Conservation (phyloP, 2,329 filamentous ascomycete species). For the Cladobotryum mycophilum region DNA sequence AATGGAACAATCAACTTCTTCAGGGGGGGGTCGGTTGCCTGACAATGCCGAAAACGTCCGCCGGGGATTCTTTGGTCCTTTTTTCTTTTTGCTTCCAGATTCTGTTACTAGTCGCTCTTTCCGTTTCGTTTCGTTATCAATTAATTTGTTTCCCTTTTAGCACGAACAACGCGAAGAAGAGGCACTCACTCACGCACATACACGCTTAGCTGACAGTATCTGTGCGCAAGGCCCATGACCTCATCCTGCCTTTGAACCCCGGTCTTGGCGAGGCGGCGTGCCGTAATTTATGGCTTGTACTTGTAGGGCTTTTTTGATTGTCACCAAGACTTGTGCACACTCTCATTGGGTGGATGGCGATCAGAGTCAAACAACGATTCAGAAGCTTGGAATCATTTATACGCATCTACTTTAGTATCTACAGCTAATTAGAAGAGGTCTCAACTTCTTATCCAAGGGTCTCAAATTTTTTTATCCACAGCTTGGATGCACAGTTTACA, state of each 20-base stretch:
- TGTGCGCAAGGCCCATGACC: slow-evolving; percentile 9
- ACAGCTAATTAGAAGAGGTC: no score
- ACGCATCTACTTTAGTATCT: no score
- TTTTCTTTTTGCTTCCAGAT: background rate
- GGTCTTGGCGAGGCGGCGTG: slow-evolving; percentile 6
- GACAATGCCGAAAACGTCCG: background rate
- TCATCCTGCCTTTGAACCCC: slow-evolving; percentile 9
- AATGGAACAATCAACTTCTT: slow-evolving; percentile 1
- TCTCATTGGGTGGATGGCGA: background rate
- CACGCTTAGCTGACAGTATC: no score
- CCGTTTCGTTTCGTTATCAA: background rate
- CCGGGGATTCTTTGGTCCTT: background rate
- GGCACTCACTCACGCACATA: background rate
- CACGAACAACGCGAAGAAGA: background rate
- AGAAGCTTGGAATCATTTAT: no score
- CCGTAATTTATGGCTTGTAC: background rate
- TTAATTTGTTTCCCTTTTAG: no score
- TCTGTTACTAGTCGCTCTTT: background rate
- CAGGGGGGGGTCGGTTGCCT: background rate
- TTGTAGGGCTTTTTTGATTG: background rate
- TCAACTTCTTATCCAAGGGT: no score
- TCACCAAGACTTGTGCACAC: background rate
- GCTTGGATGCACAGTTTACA: no score
- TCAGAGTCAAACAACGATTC: no score
- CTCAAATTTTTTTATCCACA: no score